phyloP scores from a whole-genome alignment of 2,329 filamentous ascomycete species.

The Stagonosporopsis rhizophila region DNA sequence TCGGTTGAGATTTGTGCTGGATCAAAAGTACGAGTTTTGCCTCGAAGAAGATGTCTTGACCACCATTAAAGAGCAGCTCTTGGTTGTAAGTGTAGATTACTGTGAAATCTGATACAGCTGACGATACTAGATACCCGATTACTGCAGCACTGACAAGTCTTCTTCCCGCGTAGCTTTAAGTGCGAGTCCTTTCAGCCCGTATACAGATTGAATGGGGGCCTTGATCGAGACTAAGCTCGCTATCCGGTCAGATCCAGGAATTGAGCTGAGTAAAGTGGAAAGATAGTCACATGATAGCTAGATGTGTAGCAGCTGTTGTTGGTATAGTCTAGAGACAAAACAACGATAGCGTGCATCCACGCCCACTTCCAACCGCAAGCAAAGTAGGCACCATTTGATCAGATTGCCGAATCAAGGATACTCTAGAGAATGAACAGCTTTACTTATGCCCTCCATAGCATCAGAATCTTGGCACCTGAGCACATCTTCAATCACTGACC shows the following conservation, averaged over 20 bases:
- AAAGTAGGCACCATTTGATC: too few species aligned
- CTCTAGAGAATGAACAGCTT: too few species aligned
- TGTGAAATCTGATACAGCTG: not conserved
- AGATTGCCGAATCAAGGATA: too few species aligned
- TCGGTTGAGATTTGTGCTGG: constrained; percentile 24
- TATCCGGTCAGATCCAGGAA: too few species aligned
- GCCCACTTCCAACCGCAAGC: too few species aligned
- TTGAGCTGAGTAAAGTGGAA: too few species aligned
- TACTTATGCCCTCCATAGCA: too few species aligned
- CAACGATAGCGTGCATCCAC: too few species aligned
- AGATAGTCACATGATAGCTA: too few species aligned
- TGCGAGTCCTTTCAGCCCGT: constrained; percentile 12
- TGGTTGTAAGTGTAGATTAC: constrained; percentile 1
- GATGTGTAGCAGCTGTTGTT: too few species aligned
- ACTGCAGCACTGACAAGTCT: constrained; percentile 7
- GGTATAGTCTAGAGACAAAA: too few species aligned
- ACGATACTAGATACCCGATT: constrained; percentile 1
- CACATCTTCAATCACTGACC: not conserved
- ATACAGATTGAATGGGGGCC: constrained; percentile 17
- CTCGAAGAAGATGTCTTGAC: constrained; percentile 2
- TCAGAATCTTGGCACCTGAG: not conserved
- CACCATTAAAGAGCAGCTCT: not conserved
- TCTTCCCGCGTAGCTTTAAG: not conserved
- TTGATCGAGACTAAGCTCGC: too few species aligned
- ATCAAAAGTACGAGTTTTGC: constrained; percentile 19